Evolutionary conservation across 2,329 filamentous ascomycete species (phyloP).

Genomic region (Didymella arachidicola): DNA sequence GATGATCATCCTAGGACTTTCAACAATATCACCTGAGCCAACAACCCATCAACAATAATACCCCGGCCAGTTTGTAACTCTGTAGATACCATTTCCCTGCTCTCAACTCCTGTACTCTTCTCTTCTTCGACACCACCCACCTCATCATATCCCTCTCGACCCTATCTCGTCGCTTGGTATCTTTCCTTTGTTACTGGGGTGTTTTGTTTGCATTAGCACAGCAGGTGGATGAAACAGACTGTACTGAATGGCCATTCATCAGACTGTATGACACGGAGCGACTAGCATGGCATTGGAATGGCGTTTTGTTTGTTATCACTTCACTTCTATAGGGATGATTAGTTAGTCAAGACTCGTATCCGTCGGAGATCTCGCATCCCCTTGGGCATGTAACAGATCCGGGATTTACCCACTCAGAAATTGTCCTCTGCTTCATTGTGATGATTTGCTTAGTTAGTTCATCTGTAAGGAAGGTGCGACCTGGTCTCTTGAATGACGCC

Average conservation of each 20-base stretch:
- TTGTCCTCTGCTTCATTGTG: conserved; percentile 13
- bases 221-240: conserved; percentile 23
- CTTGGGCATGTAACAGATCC: conserved; percentile 31
- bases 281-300: conserved; percentile 24
- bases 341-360: conserved; percentile 54
- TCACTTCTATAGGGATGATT: conserved; percentile 48
- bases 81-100: conserved; percentile 52
- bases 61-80: conserved; percentile 45
- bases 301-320: conserved; percentile 23
- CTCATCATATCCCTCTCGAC: conserved; percentile 31
- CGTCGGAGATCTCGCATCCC: conserved; percentile 39
- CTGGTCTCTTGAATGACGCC: neutral
- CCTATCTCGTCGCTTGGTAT: conserved; percentile 41
- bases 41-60: conserved; percentile 26
- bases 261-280: conserved; percentile 24
- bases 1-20: conserved; percentile 33
- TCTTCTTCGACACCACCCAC: conserved; percentile 19
- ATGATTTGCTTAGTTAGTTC: neutral
- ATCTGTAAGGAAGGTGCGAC: neutral
- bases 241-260: conserved; percentile 23
- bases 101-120: conserved; percentile 30
- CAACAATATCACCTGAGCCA: conserved; percentile 25
- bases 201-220: conserved; percentile 34
- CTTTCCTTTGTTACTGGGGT: conserved; percentile 44
- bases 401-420: conserved; percentile 51